A percentile compares a stretch with the other conserved stretches of the same genome.
phyloP scores from a whole-genome alignment of 1,284 basidiomycete species.

The Pisolithus thermaeus region DNA sequence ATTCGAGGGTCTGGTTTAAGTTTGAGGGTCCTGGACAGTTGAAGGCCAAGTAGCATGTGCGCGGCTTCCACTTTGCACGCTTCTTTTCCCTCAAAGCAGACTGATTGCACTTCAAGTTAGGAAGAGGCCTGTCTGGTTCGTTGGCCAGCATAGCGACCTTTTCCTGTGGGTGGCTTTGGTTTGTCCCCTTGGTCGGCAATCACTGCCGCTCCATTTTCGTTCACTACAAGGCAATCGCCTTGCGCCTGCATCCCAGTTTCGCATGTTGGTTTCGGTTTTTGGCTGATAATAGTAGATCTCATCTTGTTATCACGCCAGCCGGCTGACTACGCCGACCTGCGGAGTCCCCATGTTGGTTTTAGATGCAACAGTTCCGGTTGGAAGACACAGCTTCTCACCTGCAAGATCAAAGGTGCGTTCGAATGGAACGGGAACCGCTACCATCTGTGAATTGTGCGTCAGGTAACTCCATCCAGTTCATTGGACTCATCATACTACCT shows the following conservation, averaged over 20 bases:
- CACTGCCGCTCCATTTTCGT: background rate
- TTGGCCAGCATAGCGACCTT: background rate
- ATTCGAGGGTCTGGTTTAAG: background rate
- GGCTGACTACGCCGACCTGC: background rate
- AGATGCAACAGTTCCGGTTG: background rate
- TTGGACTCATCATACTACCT: too few species aligned
- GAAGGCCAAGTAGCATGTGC: background rate
- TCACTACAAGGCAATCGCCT: background rate
- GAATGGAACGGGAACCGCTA: too few species aligned
- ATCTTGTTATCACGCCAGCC: background rate
- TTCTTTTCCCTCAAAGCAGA: background rate
- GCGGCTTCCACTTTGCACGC: background rate
- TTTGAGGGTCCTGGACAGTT: background rate
- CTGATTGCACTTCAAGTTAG: background rate
- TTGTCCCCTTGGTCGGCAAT: background rate
- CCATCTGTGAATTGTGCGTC: too few species aligned
- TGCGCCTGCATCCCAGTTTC: background rate
- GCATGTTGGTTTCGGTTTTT: background rate
- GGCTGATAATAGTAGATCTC: background rate
- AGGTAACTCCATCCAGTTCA: too few species aligned
- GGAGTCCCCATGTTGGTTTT: background rate
- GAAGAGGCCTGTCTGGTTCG: background rate
- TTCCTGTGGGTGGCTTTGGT: background rate
- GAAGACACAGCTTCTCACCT: too few species aligned
- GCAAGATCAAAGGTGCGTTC: too few species aligned